phyloP scores from a whole-genome alignment of 2,329 filamentous ascomycete genomes.

The Talaromyces sp. region DNA sequence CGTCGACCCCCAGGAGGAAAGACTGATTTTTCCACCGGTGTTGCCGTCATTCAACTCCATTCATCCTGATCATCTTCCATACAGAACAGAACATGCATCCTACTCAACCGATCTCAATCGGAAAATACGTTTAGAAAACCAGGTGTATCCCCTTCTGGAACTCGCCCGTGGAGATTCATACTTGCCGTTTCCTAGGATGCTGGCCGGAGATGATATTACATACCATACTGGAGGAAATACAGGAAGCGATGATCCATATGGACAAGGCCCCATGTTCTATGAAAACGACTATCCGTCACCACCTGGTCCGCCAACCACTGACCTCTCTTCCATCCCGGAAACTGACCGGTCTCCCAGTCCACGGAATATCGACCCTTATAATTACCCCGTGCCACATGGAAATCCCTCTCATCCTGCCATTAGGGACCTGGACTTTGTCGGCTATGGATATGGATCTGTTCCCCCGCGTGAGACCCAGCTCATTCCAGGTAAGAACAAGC shows the following conservation, averaged over 20 bases:
- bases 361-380: neutral
- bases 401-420: neutral
- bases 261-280: neutral
- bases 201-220: neutral
- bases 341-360: conserved; percentile 19
- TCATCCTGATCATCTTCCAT: neutral
- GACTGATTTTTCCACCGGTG: neutral
- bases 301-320: conserved; percentile 7
- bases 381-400: neutral
- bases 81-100: neutral
- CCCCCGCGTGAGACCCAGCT: conserved; percentile 19
- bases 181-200: neutral
- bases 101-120: neutral
- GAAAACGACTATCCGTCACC: conserved; percentile 4
- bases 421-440: conserved; percentile 18
- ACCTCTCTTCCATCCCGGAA: conserved; percentile 18
- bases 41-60: neutral
- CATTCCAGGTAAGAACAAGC: conserved; percentile 14
- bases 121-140: neutral
- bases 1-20: neutral
- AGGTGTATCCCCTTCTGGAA: neutral
- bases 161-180: neutral
- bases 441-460: conserved; percentile 11
- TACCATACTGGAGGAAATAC: conserved; percentile 4
- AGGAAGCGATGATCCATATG: conserved; percentile 1